phyloP scores from a whole-genome alignment of 2,329 filamentous ascomycete genomes.

The Lachnum nothofagi region DNA sequence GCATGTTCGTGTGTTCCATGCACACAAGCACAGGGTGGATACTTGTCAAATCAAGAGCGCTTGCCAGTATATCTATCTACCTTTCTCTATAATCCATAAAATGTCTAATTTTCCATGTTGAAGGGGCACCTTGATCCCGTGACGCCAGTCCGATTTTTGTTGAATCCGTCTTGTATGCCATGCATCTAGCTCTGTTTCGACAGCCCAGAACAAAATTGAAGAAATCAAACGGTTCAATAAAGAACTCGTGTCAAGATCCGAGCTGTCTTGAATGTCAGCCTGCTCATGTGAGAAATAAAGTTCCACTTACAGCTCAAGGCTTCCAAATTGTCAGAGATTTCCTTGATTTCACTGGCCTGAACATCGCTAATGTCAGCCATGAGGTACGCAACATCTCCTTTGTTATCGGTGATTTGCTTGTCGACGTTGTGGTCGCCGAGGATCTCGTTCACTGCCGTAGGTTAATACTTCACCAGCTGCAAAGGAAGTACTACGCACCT shows the following conservation, averaged over 20 bases:
- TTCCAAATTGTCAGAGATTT: conserved; percentile 78
- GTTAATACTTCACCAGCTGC: conserved; percentile 15
- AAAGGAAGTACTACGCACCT: conserved; percentile 42
- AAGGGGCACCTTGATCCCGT: conserved; percentile 19
- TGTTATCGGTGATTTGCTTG: conserved; percentile 96
- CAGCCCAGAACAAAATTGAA: too few species aligned
- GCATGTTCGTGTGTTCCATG: too few species aligned
- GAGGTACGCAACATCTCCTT: conserved; percentile 89
- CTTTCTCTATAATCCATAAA: not conserved
- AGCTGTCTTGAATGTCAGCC: too few species aligned
- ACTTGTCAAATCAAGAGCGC: too few species aligned
- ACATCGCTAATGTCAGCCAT: conserved; percentile 97
- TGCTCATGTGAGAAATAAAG: too few species aligned
- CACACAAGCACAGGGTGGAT: too few species aligned
- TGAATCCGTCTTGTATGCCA: conserved; percentile 19
- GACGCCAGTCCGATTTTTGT: conserved; percentile 22
- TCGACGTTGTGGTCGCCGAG: conserved; percentile 94
- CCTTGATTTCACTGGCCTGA: conserved; percentile 72
- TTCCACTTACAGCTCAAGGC: conserved; percentile 73
- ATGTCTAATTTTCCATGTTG: conserved; percentile 18
- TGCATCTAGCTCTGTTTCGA: too few species aligned
- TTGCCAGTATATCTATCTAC: not conserved
- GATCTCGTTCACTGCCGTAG: conserved; percentile 77
- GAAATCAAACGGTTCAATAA: too few species aligned
- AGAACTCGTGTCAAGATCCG: conserved; percentile 36